Evolutionary conservation across 768 basidiomycete genomes (phyloP), one percentile per base, ranked within the genome.

Genomic region (Tremella mesenterica): DNA sequence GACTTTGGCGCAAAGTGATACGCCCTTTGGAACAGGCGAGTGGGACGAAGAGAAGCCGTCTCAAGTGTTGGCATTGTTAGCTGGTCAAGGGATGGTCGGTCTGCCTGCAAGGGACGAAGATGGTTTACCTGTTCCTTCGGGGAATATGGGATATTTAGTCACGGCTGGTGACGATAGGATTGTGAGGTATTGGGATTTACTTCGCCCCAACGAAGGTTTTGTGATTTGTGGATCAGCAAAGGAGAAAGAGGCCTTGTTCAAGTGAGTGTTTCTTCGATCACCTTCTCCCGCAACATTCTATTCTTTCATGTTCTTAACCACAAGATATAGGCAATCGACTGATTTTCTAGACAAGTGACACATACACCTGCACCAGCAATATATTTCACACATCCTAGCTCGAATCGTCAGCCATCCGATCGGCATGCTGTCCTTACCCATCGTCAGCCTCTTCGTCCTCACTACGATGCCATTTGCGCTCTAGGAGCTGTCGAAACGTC

Each of bases 151-250:
- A 0, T 96, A 83, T 70, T 78, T 93, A 72, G 74, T 96, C 26
- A 89, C 81, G 21, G 93, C 88, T 1, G 93, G 91, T 0, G 88
- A 92, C 62, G 95, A 99, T 73, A 80, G 85, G 45, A 84, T 83
- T 61, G 78, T 99, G 34, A 79, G 89, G 23, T 77, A 88, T 58
- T 96, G 90, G 91, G 91, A 97, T 72, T 69, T 95, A 53, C 81
- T 77, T 7, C 81, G 79, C 60, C 70, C 83, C 25, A 83, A 86
- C 53, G 80, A 83, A 27, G 88, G 90, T 10, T 77, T 80, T 0
- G 79, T 96, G 18, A 74, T 97, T 50, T 89, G 85, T 68, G 88
- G 88, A 1, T 74, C 81, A 1, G 88, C 88, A 58, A 77, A 77
- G 18, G 90, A 91, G 48, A 74, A 77, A 27, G 88, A 91, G 45